Evolutionary conservation across 1,284 basidiomycete species (phyloP).

Genomic region (Ceratobasidium sp.): DNA sequence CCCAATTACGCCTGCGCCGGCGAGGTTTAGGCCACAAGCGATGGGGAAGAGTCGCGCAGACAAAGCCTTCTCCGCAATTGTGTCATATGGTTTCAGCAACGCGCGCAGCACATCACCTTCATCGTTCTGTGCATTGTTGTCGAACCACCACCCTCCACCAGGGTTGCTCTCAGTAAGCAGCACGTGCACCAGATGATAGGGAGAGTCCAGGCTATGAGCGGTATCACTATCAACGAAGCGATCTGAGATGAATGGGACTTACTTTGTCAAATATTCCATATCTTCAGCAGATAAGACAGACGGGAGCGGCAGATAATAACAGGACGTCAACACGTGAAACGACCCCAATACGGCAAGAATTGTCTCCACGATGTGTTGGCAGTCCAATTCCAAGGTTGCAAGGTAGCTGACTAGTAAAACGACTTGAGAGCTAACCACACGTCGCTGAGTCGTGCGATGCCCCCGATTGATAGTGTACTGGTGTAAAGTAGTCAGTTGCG

Average conservation of each 20-base stretch:
- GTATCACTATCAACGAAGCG: neutral
- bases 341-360: neutral
- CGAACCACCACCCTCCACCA: neutral
- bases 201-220: neutral
- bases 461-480: constrained; percentile 5
- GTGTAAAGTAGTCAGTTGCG: neutral
- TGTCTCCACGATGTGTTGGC: neutral
- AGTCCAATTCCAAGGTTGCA: neutral
- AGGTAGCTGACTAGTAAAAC: neutral
- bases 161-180: neutral
- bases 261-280: neutral
- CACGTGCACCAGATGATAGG: neutral
- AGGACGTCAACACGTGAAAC: neutral
- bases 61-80: neutral
- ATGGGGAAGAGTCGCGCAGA: neutral
- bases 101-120: neutral
- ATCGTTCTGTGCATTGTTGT: neutral
- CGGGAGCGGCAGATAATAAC: neutral
- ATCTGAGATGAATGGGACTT: neutral
- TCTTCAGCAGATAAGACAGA: neutral
- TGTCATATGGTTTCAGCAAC: neutral
- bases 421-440: neutral
- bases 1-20: neutral
- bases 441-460: neutral
- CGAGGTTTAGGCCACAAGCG: constrained; percentile 3